Conservation (phyloP, 495 filamentous ascomycete genomes). For the Penicillium cataractarum region DNA sequence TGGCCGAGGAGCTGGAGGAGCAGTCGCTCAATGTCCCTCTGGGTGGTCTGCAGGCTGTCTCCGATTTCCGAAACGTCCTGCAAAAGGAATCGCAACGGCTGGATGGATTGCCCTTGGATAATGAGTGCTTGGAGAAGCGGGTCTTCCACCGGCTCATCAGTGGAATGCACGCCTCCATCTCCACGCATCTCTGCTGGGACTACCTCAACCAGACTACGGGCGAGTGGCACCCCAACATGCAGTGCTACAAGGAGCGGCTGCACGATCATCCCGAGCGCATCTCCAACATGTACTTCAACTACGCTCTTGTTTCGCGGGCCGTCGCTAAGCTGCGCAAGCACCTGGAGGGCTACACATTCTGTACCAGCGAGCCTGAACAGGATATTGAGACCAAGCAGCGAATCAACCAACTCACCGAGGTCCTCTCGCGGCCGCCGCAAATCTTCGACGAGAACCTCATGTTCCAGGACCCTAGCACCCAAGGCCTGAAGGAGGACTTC, state of each 20-base stretch:
- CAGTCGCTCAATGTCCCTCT: conserved; percentile 31
- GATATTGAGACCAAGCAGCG: conserved; percentile 78
- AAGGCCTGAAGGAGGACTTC: conserved; percentile 94
- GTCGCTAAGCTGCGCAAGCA: conserved; percentile 88
- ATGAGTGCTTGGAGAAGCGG: conserved; percentile 94
- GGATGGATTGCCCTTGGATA: conserved; percentile 72
- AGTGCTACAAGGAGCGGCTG: conserved; percentile 85
- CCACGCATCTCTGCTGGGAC: conserved; percentile 93
- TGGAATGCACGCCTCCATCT: conserved; percentile 97
- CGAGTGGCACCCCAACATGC: conserved; percentile 88
- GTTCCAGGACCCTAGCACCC: conserved; percentile 70
- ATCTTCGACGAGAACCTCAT: conserved; percentile 95
- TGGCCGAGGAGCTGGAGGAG: conserved; percentile 43
- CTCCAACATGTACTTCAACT: conserved; percentile 99
- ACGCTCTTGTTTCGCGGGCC: conserved; percentile 87
- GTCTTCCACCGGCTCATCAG: conserved; percentile 94
- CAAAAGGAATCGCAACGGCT: conserved; percentile 71
- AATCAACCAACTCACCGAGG: conserved; percentile 69
- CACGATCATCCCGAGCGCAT: conserved; percentile 85
- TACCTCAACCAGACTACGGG: conserved; percentile 95
- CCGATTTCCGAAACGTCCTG: conserved; percentile 82
- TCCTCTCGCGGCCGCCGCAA: conserved; percentile 65
- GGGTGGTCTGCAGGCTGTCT: conserved; percentile 65
- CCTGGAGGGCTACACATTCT: conserved; percentile 85
- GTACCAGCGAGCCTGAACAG: conserved; percentile 79